Evolutionary conservation across 805 yeast species (phyloP).

Genomic region (Lipomyces spencermartinsiae): DNA sequence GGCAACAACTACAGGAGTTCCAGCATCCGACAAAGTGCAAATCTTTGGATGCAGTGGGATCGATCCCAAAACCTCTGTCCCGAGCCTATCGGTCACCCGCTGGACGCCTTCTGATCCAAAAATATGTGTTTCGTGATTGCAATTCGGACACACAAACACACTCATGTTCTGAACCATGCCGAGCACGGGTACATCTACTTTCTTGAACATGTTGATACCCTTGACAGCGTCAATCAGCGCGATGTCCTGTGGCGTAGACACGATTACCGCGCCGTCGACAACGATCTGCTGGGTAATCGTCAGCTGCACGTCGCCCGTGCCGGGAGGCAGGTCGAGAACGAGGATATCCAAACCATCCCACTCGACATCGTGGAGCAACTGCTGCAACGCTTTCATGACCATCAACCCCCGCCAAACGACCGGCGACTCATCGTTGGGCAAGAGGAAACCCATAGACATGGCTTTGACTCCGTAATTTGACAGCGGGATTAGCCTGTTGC

Average conservation of each 20-base stretch:
- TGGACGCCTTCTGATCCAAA: slow-evolving; percentile 73
- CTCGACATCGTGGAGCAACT: slow-evolving; percentile 78
- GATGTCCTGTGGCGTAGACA: slow-evolving; percentile 85
- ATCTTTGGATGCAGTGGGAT: slow-evolving; percentile 71
- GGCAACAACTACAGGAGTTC: slow-evolving; percentile 64
- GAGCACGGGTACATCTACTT: slow-evolving; percentile 70
- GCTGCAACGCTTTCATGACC: slow-evolving; percentile 87
- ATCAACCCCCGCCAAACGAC: slow-evolving; percentile 86
- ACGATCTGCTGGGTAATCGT: slow-evolving; percentile 80
- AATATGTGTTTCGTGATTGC: slow-evolving; percentile 72
- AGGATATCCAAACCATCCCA: slow-evolving; percentile 73
- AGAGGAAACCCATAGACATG: slow-evolving; percentile 89
- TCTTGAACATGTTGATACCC: slow-evolving; percentile 78
- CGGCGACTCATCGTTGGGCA: slow-evolving; percentile 67
- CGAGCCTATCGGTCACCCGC: slow-evolving; percentile 54
- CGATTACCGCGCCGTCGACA: slow-evolving; percentile 80
- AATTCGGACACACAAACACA: slow-evolving; percentile 73
- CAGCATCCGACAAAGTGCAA: slow-evolving; percentile 66
- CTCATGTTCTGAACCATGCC: slow-evolving; percentile 89
- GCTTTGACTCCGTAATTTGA: slow-evolving; percentile 76
- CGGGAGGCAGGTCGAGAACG: slow-evolving; percentile 88
- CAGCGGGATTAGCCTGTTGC: slow-evolving; percentile 62
- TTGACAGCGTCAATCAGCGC: slow-evolving; percentile 81
- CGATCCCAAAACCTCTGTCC: slow-evolving; percentile 63
- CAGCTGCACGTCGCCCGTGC: slow-evolving; percentile 87